phyloP scores from a whole-genome alignment of 2,329 filamentous ascomycete species.

The Aspergillus oerlinghausenensis region DNA sequence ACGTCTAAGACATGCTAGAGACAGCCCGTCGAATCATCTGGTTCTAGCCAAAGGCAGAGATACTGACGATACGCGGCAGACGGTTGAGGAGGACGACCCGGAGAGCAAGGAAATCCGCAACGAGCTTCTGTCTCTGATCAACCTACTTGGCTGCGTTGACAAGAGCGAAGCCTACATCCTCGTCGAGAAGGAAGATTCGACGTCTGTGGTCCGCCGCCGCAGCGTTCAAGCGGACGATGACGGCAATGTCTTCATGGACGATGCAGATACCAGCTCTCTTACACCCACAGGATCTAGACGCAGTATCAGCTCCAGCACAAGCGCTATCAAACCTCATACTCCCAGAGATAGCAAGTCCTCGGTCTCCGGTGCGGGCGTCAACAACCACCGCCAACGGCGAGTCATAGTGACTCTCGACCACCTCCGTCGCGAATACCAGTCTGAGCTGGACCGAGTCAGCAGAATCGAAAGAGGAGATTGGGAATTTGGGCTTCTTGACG shows the following conservation, averaged over 20 bases:
- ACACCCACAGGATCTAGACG: constrained; percentile 13
- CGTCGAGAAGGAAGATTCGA: constrained; percentile 43
- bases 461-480: constrained; percentile 88
- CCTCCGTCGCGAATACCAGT: constrained; percentile 82
- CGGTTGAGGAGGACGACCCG: constrained; percentile 39
- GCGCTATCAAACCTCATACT: constrained; percentile 15
- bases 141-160: constrained; percentile 81
- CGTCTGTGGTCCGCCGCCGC: constrained; percentile 43
- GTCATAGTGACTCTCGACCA: constrained; percentile 81
- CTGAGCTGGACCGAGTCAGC: constrained; percentile 80
- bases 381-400: constrained; percentile 48
- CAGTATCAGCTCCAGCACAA: constrained; percentile 19
- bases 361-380: constrained; percentile 11
- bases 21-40: constrained; percentile 30
- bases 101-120: constrained; percentile 55
- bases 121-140: constrained; percentile 87
- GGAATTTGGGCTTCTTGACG: constrained; percentile 55
- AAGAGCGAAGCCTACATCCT: constrained; percentile 71
- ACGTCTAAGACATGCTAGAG: constrained; percentile 41
- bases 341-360: constrained; percentile 20
- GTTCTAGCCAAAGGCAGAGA: constrained; percentile 34
- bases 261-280: constrained; percentile 20
- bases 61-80: constrained; percentile 23
- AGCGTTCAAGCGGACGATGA: constrained; percentile 41
- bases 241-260: constrained; percentile 37